Percentiles rank a stretch among this genome's conserved stretches.
These are phyloP conservation scores for Saccharomycopsis synnaedendra DNA, from an alignment of 805 yeast species.

Conservation along the genomic window DNA sequence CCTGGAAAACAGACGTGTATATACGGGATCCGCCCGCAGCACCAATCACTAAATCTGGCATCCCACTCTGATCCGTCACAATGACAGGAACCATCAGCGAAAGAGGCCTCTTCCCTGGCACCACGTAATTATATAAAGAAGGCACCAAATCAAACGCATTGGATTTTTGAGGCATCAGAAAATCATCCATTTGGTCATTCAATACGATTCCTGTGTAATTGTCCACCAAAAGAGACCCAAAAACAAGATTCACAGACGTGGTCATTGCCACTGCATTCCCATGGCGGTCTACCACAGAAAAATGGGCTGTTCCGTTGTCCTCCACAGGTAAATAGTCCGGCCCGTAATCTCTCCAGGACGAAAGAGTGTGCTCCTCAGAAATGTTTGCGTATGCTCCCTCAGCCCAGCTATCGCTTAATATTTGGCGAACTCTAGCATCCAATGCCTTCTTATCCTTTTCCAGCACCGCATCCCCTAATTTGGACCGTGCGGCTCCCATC, in stretches of 20 bases:
- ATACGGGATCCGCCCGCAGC: slow-evolving; percentile 94
- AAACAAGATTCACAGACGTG: slow-evolving; percentile 73
- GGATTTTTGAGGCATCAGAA: slow-evolving; percentile 50
- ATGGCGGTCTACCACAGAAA: slow-evolving; percentile 62
- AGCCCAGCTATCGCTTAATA: slow-evolving; percentile 48
- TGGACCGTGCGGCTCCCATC: slow-evolving; percentile 80
- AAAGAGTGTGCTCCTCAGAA: slow-evolving; percentile 42
- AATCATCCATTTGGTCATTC: slow-evolving; percentile 93
- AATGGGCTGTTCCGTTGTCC: slow-evolving; percentile 88
- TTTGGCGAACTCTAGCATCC: slow-evolving; percentile 28
- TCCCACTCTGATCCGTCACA: slow-evolving; percentile 33
- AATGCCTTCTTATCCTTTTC: slow-evolving; percentile 10
- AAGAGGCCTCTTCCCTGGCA: slow-evolving; percentile 71
- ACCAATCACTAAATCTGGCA: slow-evolving; percentile 63
- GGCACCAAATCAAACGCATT: slow-evolving; percentile 80
- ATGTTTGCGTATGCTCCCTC: slow-evolving; percentile 36
- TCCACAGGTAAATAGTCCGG: slow-evolving; percentile 70
- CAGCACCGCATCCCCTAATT: slow-evolving; percentile 58
- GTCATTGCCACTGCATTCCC: slow-evolving; percentile 82
- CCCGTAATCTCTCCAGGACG: slow-evolving; percentile 58
- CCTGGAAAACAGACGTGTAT: slow-evolving; percentile 72
- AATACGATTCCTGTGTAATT: slow-evolving; percentile 70
- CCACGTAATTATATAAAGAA: slow-evolving; percentile 65
- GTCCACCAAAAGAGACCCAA: slow-evolving; percentile 80
- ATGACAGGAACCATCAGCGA: slow-evolving; percentile 78